Evolutionary conservation across 257 asterid species (phyloP), one percentile per base, ranked within the genome.

Genomic region (Ocimum tenuiflorum): DNA sequence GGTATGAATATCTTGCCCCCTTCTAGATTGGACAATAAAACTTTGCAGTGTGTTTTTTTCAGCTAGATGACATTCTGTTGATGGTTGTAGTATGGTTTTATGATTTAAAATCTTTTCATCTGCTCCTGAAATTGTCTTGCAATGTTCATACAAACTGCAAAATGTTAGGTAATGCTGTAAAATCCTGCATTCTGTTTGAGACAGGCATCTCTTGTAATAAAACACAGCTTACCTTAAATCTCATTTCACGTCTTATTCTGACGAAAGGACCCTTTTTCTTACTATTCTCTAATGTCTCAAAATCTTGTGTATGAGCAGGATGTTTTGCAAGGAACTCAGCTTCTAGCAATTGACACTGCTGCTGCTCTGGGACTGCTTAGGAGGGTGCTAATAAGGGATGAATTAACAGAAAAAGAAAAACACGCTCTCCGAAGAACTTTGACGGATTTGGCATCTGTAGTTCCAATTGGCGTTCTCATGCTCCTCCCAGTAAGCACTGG

Each of bases 301-400:
- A 19, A 3, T 15, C 46, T 52, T 18, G 52, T 67, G 33, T 54
- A 41, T 68, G 62, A 39, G 73, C 94, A 94, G 99, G 95, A 94
- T 75, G 96, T 94, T 75, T 79, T 84, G 81, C 96, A 94, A 81
- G 99, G 99, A 57, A 90, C 97, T 67, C 99, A 94, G 84, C 97
- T 94, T 78, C 96, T 94, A 61, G 99, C 97, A 35, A 82, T 90
- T 41, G 99, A 94, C 67, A 88, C 85, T 73, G 95, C 70, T 75
- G 97, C 97, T 65, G 96, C 99, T 69, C 4, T 76, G 78, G 95
- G 75, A 67, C 83, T 90, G 60, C 88, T 94, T 14, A 82, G 81
- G 74, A 82, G 96, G 83, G 75, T 75, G 63, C 71, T 94, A 43
- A 84, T 78, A 65, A 86, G 99, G 59, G 99, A 94, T 77, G 97